Evolutionary conservation across 2,329 filamentous ascomycete genomes (phyloP).

Genomic region (Ambrosiella cleistominuta): DNA sequence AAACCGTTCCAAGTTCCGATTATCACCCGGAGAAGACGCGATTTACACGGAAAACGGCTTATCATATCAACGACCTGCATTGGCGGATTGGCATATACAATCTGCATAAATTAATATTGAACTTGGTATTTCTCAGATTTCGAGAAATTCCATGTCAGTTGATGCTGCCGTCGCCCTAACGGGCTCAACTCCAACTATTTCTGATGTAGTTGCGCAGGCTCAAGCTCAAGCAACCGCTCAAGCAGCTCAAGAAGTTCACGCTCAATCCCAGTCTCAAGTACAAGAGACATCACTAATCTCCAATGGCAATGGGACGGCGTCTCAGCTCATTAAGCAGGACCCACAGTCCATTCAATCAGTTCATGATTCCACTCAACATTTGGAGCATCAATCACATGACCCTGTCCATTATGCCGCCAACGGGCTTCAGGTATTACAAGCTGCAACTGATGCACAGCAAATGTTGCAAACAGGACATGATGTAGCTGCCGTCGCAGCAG

Average conservation of each 20-base stretch:
- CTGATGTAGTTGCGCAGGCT: constrained; percentile 7
- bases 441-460: constrained; percentile 27
- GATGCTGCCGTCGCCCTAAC: constrained; percentile 1
- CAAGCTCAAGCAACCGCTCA: constrained; percentile 4
- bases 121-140: neutral
- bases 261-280: neutral
- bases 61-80: neutral
- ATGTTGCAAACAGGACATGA: constrained; percentile 21
- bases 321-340: neutral
- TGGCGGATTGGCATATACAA: neutral
- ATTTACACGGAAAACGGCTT: constrained; percentile 9
- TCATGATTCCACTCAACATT: neutral
- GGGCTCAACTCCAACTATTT: neutral
- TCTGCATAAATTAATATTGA: neutral
- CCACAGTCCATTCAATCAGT: neutral
- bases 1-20: constrained; percentile 11
- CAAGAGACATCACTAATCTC: neutral
- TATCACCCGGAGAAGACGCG: constrained; percentile 14
- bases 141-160: constrained; percentile 1
- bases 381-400: constrained; percentile 6
- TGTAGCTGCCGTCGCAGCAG: constrained; percentile 4
- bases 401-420: constrained; percentile 24
- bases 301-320: neutral
- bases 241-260: neutral
- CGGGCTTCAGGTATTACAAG: constrained; percentile 28